Conservation (phyloP, 108 stramenopile genomes). For the Stephanodiscus triporus region DNA sequence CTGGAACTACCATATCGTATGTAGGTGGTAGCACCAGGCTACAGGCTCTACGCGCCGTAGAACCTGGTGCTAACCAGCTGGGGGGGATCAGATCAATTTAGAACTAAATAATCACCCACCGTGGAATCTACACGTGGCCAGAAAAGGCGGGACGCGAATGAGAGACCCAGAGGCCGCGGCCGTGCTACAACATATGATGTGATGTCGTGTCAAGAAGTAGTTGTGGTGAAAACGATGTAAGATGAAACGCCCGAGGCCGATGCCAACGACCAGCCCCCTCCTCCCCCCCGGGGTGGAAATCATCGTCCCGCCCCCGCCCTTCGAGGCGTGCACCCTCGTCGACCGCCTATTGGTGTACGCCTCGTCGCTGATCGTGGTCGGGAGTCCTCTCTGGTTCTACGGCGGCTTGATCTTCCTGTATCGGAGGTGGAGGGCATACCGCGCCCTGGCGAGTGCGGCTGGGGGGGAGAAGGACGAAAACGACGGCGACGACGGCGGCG, state of each 20-base stretch:
- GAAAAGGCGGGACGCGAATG: too few relatives aligned
- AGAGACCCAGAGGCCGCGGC: too few relatives aligned
- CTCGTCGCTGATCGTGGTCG: slow-evolving; percentile 45
- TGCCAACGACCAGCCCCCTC: slow-evolving; percentile 24
- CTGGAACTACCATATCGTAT: too few relatives aligned
- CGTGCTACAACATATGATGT: too few relatives aligned
- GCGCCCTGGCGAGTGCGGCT: slow-evolving; percentile 17
- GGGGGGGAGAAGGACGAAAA: neutral
- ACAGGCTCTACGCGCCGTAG: too few relatives aligned
- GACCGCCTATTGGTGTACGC: slow-evolving; percentile 47
- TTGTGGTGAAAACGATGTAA: neutral
- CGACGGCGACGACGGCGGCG: neutral
- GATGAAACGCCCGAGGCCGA: slow-evolving; percentile 11
- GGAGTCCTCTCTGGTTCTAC: slow-evolving; percentile 52
- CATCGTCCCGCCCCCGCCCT: slow-evolving; percentile 38
- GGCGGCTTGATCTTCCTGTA: slow-evolving; percentile 40
- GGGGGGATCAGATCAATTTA: too few relatives aligned
- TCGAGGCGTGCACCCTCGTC: slow-evolving; percentile 34
- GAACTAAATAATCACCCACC: too few relatives aligned
- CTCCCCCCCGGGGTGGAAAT: slow-evolving; percentile 39
- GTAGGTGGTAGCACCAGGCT: too few relatives aligned
- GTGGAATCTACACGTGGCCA: too few relatives aligned
- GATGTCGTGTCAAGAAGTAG: too few relatives aligned
- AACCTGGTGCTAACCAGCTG: too few relatives aligned
- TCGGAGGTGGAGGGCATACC: slow-evolving; percentile 46